Evolutionary conservation across 1,139 yeast species (phyloP), one percentile per base, ranked within the genome.

Genomic region (Taphrina deformans): DNA sequence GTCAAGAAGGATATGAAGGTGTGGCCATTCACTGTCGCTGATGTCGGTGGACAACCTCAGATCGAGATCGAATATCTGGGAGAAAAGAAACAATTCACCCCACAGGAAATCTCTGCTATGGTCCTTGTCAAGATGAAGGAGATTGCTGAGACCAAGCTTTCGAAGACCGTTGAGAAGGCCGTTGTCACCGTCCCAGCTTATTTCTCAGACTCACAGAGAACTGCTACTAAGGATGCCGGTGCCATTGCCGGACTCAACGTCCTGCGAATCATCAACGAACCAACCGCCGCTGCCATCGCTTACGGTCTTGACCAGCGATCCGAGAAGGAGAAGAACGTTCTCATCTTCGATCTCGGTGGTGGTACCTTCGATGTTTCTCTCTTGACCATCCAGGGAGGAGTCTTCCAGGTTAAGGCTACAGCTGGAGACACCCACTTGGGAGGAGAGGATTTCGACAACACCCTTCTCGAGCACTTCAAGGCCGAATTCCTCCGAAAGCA

Each of bases 381-480:
- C 72, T 83, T 91, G 73, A 87, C 93, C 66, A 91, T 91, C 77
- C 96, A 91, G 79, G 96, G 90, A 71, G 97, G 97, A 84, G 89
- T 91, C 73, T 91, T 91, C 78, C 96, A 91, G 80, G 97, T 91
- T 74, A 89, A 90, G 84, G 92, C 97, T 70, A 91, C 97, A 72
- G 97, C 97, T 68, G 97, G 97, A 87, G 97, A 91, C 81, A 91
- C 97, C 71, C 97, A 91, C 80, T 85, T 91, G 82, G 97, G 97
- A 83, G 97, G 97, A 84, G 97, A 91, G 80, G 95, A 87, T 80
- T 87, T 88, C 78, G 95, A 88, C 79, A 85, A 87, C 82, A 85
- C 88, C 82, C 80, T 88, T 75, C 88, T 88, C 69, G 87, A 80
- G 79, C 88, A 84, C 81, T 87, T 88, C 80, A 85, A 85, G 75